Base-by-base conservation (phyloP, 768 basidiomycete genomes). In the Mrakia blollopis region DNA sequence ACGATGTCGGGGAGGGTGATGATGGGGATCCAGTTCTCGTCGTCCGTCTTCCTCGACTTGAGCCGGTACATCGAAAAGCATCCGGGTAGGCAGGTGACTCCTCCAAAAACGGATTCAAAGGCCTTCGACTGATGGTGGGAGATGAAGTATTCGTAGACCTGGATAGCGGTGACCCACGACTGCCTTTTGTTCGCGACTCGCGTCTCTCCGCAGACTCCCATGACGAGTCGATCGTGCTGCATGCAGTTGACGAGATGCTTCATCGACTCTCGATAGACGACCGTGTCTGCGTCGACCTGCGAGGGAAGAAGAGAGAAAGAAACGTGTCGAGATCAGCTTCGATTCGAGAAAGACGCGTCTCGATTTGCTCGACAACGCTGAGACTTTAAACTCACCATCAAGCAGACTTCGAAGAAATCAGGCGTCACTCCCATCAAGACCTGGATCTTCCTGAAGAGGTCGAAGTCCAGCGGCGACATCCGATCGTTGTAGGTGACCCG, bases 31-130 rank as follows among this genome's bases (percentile, higher is more conserved):
- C 97, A 99, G 81, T 99, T 97, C 78, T 95, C 93, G 72, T 94
- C 95, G 30, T 87, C 87, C 25, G 88, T 83, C 81, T 91, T 93
- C 73, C 97, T 88, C 11, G 94, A 95, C 84, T 99, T 99, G 82
- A 99, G 87, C 72, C 97, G 88, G 85, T 98, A 98, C 96, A 99
- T 99, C 72, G 94, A 97, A 86, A 99, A 99, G 84, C 97, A 99
- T n/a, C 97, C 97, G 0, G 97, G 97, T 39, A 98, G 86, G 86
- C 97, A 99, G 18, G 97, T 94, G 76, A 99, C 97, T 89, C 97
- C 97, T 82, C 97, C 97, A 81, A 99, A 98, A 35, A 97, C 94
- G 30, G 97, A 94, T 84, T 99, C 97, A 85, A 99, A 99, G 10
- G 93, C 95, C 84, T 99, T 99, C 78, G 96, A 92, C 73, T 94